Evolutionary conservation across 208 protist genomes (phyloP), one percentile per base, ranked within the genome.

Genomic region (Trypanosoma vivax): DNA sequence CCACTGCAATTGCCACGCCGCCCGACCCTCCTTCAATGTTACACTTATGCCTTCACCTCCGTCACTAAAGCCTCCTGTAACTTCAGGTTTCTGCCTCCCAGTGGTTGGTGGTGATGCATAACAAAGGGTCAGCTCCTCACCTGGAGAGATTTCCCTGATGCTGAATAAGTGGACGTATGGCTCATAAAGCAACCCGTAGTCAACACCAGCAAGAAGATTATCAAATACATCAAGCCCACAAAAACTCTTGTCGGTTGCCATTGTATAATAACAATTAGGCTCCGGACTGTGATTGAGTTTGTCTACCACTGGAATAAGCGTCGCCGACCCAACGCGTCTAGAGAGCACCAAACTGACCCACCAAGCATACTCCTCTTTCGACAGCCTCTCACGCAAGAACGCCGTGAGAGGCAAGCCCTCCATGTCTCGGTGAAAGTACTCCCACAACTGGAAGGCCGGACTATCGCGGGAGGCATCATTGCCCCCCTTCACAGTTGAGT

Each of bases 201-300:
- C 65, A 19, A 92, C 85, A n/a, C 85, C 85, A n/a, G 85, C 85
- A 3, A 92, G 21, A n/a, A 89, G 33, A 70, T 92, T 92, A 46
- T 92, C 80, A 39, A 92, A 60, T 5, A 89, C 68, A 50, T 92
- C 85, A 18, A 92, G 51, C 16, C 85, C 80, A 47, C 78, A 88
- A 37, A 89, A 65, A 28, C 54, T 72, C 19, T 62, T 60, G 41
- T 67, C 70, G 6, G 69, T 78, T 14, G 62, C 70, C 80, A 92
- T 89, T 6, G 81, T 88, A 65, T 84, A 89, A 66, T 82, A 78
- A 59, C 73, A 80, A 61, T 92, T 92, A 6, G 85, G 85, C 38
- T 77, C 50, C 13, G 76, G 70, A 45, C 65, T 59, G 65, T 92
- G 85, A 65, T 92, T 89, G 30, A 92, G 81, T 52, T 89, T 92